Evolutionary conservation across 2,329 filamentous ascomycete genomes (phyloP).

Genomic region (Alternaria panax): DNA sequence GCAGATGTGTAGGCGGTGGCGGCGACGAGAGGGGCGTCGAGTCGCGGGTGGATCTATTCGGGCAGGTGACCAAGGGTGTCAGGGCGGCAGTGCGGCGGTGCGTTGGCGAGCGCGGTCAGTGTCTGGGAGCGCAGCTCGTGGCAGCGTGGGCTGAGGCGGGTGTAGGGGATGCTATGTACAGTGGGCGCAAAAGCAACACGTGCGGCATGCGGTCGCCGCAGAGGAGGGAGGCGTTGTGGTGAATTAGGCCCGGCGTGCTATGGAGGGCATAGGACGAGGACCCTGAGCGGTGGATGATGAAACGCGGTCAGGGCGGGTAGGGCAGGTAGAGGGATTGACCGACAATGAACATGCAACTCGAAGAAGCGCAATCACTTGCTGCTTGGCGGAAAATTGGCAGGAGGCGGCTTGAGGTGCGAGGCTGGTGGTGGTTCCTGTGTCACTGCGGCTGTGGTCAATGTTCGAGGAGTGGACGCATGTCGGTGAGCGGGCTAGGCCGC

Average conservation of each 20-base stretch:
- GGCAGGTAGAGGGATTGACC: slow-evolving; percentile 18
- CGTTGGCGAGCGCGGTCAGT: slow-evolving; percentile 25
- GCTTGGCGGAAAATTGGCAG: slow-evolving; percentile 6
- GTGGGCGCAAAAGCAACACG: slow-evolving; percentile 12
- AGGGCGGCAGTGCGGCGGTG: slow-evolving; percentile 7
- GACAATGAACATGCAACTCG: slow-evolving; percentile 5
- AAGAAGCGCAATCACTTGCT: slow-evolving; percentile 9
- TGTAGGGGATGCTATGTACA: slow-evolving; percentile 20
- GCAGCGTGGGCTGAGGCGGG: slow-evolving; percentile 15
- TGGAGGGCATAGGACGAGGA: slow-evolving; percentile 26
- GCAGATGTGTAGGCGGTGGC: background rate
- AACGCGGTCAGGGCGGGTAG: slow-evolving; percentile 35
- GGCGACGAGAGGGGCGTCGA: slow-evolving; percentile 2
- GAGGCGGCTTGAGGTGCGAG: background rate
- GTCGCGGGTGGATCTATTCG: slow-evolving; percentile 3
- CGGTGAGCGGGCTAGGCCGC: slow-evolving; percentile 12
- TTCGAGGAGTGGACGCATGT: slow-evolving; percentile 16
- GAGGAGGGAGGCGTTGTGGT: slow-evolving; percentile 10
- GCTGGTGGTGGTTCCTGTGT: slow-evolving; percentile 16
- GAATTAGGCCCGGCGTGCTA: slow-evolving; percentile 11
- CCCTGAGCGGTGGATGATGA: slow-evolving; percentile 39
- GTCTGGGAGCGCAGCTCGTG: slow-evolving; percentile 13
- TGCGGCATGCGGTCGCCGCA: slow-evolving; percentile 24
- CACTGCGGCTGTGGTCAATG: slow-evolving; percentile 17
- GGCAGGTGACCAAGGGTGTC: slow-evolving; percentile 2